Percentiles rank a stretch among this genome's conserved stretches.
These are phyloP conservation scores for Penicillium sp. DNA, from an alignment of 2,329 filamentous ascomycete genomes.

Conservation along the genomic window DNA sequence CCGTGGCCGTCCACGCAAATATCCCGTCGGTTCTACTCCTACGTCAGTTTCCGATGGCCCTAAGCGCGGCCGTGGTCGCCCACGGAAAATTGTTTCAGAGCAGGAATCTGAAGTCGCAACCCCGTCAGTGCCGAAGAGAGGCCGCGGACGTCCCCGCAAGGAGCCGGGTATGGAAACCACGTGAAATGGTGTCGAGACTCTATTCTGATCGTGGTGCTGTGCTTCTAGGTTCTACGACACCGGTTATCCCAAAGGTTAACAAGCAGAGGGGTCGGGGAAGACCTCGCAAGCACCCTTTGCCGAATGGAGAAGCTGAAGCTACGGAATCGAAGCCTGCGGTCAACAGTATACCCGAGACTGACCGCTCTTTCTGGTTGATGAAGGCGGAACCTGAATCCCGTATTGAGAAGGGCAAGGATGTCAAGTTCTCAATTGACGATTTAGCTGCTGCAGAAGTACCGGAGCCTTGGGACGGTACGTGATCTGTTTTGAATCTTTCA, in stretches of 20 bases:
- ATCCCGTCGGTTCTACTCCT: constrained; percentile 24
- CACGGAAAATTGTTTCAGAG: constrained; percentile 27
- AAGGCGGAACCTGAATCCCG: constrained; percentile 87
- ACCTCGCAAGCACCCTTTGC: constrained; percentile 26
- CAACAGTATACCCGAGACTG: constrained; percentile 14
- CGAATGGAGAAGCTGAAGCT: constrained; percentile 16
- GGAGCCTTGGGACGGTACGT: constrained; percentile 86
- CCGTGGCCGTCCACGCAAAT: constrained; percentile 36
- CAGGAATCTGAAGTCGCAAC: constrained; percentile 7
- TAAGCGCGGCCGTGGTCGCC: constrained; percentile 35
- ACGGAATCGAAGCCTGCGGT: constrained; percentile 10
- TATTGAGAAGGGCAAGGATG: constrained; percentile 79
- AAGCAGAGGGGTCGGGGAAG: constrained; percentile 27
- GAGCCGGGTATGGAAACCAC: constrained; percentile 1
- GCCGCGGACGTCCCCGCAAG: constrained; percentile 17
- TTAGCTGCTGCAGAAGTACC: constrained; percentile 67
- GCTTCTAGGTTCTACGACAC: constrained; percentile 5
- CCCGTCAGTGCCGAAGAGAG: constrained; percentile 16
- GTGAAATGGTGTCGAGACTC: background rate
- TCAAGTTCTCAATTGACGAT: constrained; percentile 93
- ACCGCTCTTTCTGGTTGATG: constrained; percentile 68
- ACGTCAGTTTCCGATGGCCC: constrained; percentile 27
- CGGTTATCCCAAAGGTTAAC: constrained; percentile 12
- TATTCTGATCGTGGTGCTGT: background rate
- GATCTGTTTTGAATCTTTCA: background rate